Evolutionary conservation across 768 basidiomycete species (phyloP).

Genomic region (Mycena indigotica): DNA sequence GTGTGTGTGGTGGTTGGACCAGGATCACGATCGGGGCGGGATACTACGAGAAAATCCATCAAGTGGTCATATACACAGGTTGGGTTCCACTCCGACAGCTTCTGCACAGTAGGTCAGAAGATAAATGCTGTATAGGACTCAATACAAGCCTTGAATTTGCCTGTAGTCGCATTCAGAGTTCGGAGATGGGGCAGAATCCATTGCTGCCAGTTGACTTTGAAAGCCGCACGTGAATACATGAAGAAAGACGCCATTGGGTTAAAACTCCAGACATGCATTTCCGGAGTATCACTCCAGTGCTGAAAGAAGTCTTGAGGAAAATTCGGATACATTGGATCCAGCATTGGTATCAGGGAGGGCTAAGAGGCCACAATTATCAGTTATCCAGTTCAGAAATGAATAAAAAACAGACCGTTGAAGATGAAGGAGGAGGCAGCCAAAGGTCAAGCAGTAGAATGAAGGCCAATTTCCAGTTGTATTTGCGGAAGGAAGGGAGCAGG

Average conservation of each 20-base stretch:
- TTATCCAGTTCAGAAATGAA: not conserved
- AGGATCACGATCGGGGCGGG: not conserved
- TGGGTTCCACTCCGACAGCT: not conserved
- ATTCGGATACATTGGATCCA: not conserved
- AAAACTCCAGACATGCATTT: not conserved
- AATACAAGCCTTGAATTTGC: too few relatives aligned
- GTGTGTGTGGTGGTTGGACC: not conserved
- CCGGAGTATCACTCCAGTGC: not conserved
- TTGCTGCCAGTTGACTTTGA: not conserved
- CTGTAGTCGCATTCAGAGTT: too few relatives aligned
- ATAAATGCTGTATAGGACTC: not conserved
- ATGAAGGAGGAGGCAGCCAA: not conserved
- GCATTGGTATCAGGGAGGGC: too few relatives aligned
- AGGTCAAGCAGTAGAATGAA: not conserved
- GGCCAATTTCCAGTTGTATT: not conserved
- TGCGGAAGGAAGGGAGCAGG: not conserved
- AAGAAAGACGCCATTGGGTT: not conserved
- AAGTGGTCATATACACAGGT: not conserved
- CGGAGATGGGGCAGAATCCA: too few relatives aligned
- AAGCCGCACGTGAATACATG: not conserved
- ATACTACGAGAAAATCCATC: not conserved
- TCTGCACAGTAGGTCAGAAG: too few relatives aligned
- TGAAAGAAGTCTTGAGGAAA: not conserved
- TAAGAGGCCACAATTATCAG: not conserved
- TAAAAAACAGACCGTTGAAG: not conserved